These are phyloP conservation scores for Botryococcus braunii DNA, from an alignment of 163 green algal genomes.

Conservation along the genomic window DNA sequence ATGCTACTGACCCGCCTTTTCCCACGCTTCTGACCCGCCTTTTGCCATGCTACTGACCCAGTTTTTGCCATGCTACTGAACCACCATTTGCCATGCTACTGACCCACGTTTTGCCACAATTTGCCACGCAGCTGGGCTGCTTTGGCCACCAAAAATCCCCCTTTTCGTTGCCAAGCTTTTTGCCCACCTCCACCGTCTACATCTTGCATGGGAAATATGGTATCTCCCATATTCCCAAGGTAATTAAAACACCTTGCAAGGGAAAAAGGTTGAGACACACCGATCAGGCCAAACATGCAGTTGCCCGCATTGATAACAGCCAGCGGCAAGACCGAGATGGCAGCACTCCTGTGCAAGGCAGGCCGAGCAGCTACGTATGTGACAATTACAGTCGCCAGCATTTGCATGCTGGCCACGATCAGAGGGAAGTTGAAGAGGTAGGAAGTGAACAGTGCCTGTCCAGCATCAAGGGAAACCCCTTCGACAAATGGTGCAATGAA, in stretches of 20 bases:
- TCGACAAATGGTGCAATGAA: not conserved
- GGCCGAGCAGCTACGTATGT: slow-evolving; percentile 42
- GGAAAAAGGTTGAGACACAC: slow-evolving; percentile 16
- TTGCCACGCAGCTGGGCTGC: not conserved
- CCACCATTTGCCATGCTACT: not conserved
- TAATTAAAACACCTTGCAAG: not conserved
- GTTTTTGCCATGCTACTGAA: not conserved
- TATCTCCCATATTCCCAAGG: not conserved
- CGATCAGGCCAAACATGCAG: slow-evolving; percentile 52
- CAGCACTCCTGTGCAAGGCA: slow-evolving; percentile 26
- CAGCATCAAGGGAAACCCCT: not conserved
- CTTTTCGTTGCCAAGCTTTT: not conserved
- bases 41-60: not conserved
- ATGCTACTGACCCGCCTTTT: not conserved
- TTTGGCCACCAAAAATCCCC: not conserved
- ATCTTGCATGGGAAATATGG: not conserved
- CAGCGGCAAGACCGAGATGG: slow-evolving; percentile 33
- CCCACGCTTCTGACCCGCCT: not conserved
- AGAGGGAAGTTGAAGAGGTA: slow-evolving; percentile 58
- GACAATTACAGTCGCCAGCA: slow-evolving; percentile 48
- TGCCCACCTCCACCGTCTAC: not conserved
- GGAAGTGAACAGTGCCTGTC: slow-evolving; percentile 56
- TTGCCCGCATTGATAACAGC: slow-evolving; percentile 60
- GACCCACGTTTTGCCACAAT: not conserved
- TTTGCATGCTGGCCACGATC: slow-evolving; percentile 51